A percentile compares a stretch with the other conserved stretches of the same genome.
phyloP scores from a whole-genome alignment of 129 eudicot species.

The Lactuca saligna region DNA sequence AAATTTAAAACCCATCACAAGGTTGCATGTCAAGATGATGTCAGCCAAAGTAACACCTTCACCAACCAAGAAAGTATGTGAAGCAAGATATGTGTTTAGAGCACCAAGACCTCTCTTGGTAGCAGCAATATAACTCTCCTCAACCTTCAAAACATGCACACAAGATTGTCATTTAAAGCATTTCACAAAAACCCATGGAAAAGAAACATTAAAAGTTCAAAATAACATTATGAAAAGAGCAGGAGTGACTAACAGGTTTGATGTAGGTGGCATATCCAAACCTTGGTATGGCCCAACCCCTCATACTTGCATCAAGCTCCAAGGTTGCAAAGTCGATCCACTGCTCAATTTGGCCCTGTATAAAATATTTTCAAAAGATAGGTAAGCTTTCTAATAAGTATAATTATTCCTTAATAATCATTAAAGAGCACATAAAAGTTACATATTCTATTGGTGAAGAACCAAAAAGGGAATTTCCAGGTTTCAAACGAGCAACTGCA shows the following conservation, averaged over 20 bases:
- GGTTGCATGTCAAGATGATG: conserved; percentile 58
- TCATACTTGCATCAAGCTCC: conserved; percentile 50
- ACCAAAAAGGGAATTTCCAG: conserved; percentile 59
- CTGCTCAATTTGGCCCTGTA: conserved; percentile 68
- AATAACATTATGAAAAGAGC: not conserved
- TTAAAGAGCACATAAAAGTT: conserved; percentile 22
- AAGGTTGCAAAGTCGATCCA: conserved; percentile 62
- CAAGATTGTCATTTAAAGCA: not conserved
- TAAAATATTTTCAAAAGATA: not conserved
- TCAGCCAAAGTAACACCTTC: conserved; percentile 64
- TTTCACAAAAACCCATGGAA: not conserved
- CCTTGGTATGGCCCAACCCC: conserved; percentile 48
- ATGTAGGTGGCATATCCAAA: conserved; percentile 33
- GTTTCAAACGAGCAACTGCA: conserved; percentile 57
- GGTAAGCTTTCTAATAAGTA: not conserved
- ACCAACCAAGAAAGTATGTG: conserved; percentile 62
- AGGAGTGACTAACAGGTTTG: conserved; percentile 26
- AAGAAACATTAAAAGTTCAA: not conserved
- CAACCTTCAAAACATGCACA: conserved; percentile 48
- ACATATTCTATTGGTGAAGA: conserved; percentile 69
- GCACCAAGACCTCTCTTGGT: conserved; percentile 73
- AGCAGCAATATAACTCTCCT: conserved; percentile 64
- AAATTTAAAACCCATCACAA: conserved; percentile 40
- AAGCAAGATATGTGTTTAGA: conserved; percentile 59
- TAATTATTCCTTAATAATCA: not conserved